These are phyloP conservation scores for Decorospora gaudefroyi DNA, from an alignment of 2,329 filamentous ascomycete genomes.

Conservation along the genomic window DNA sequence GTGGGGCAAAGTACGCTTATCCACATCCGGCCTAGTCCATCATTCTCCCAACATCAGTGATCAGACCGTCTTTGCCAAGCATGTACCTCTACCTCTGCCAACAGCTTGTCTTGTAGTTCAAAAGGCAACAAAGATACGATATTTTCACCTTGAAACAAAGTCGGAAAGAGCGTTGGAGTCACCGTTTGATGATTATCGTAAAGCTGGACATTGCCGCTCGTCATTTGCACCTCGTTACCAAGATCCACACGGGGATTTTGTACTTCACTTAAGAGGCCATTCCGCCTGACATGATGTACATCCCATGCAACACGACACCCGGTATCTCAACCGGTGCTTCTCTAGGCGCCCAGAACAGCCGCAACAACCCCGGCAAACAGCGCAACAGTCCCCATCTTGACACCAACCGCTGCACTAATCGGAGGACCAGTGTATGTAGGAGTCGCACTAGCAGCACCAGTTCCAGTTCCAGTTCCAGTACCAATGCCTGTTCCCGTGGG, in stretches of 20 bases:
- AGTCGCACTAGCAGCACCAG: conserved; percentile 2
- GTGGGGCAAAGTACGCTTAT: conserved; percentile 16
- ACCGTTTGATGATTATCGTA: conserved; percentile 1
- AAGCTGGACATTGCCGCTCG: not conserved
- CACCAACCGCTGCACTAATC: conserved; percentile 9
- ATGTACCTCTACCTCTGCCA: too few species aligned
- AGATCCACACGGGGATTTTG: not conserved
- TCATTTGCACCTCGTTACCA: not conserved
- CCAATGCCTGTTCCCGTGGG: conserved; percentile 1
- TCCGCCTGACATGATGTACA: not conserved
- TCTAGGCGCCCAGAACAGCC: conserved; percentile 11
- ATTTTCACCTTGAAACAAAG: not conserved
- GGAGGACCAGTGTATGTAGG: conserved; percentile 6
- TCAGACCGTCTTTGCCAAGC: too few species aligned
- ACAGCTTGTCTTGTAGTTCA: too few species aligned
- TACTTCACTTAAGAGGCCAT: not conserved
- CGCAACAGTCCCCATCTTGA: conserved; percentile 3
- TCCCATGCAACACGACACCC: too few species aligned
- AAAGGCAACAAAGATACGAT: too few species aligned
- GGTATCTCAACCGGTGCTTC: too few species aligned
- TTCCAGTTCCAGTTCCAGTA: not conserved
- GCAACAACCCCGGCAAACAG: conserved; percentile 7
- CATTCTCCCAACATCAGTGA: too few species aligned
- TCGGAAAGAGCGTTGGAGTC: conserved; percentile 1
- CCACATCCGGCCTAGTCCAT: conserved; percentile 3